Evolutionary conservation across 805 yeast genomes (phyloP).

Genomic region (Metschnikowia colocasiae): DNA sequence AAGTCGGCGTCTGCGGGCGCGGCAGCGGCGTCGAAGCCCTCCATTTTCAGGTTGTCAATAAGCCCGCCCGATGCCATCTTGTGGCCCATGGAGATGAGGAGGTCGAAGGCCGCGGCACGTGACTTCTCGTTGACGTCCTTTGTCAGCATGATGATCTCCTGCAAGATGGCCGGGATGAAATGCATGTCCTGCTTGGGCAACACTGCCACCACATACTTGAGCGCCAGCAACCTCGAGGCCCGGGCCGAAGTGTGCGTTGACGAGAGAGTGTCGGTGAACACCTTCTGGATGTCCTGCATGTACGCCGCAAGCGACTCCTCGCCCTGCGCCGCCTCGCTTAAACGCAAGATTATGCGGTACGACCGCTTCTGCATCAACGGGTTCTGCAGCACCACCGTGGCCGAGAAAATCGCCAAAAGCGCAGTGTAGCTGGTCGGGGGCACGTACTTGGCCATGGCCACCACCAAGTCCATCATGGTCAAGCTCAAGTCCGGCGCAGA

Average conservation of each 20-base stretch:
- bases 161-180: slow-evolving; percentile 76
- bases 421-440: slow-evolving; percentile 70
- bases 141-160: slow-evolving; percentile 86
- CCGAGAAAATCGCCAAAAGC: slow-evolving; percentile 70
- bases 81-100: slow-evolving; percentile 75
- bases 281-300: slow-evolving; percentile 55
- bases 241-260: slow-evolving; percentile 69
- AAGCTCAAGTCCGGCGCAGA: slow-evolving; percentile 55
- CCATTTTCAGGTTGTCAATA: slow-evolving; percentile 60
- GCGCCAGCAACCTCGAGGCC: slow-evolving; percentile 70
- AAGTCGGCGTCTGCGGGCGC: slow-evolving; percentile 60
- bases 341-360: slow-evolving; percentile 68
- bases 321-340: slow-evolving; percentile 70
- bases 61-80: slow-evolving; percentile 69
- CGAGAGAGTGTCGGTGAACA: slow-evolving; percentile 55
- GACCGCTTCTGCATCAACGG: slow-evolving; percentile 84
- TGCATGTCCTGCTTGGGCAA: slow-evolving; percentile 64
- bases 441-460: slow-evolving; percentile 80
- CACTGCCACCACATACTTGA: slow-evolving; percentile 54
- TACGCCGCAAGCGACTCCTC: slow-evolving; percentile 48
- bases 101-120: slow-evolving; percentile 72
- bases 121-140: slow-evolving; percentile 92
- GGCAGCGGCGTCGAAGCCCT: slow-evolving; percentile 64
- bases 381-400: slow-evolving; percentile 55
- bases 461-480: slow-evolving; percentile 89